phyloP scores from a whole-genome alignment of 2,329 filamentous ascomycete species.

The Graphiopsis chlorocephala region DNA sequence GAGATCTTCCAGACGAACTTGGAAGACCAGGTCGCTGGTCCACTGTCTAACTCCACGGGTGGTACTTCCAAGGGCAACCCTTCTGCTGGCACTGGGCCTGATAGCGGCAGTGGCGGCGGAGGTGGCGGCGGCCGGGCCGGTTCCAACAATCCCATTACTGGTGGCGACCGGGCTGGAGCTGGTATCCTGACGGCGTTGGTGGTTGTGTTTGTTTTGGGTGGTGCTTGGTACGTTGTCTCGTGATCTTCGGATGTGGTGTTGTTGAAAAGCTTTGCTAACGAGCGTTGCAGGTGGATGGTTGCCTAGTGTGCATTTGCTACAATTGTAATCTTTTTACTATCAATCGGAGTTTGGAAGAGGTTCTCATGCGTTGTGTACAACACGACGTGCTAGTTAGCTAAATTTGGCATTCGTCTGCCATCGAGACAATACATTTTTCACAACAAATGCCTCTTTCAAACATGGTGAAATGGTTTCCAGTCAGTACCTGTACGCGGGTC shows the following conservation, averaged over 20 bases:
- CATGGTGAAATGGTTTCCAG: not conserved
- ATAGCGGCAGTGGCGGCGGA: conserved; percentile 35
- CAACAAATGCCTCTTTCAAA: not conserved
- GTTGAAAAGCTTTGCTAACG: not conserved
- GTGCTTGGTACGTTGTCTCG: conserved; percentile 15
- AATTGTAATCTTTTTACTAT: not conserved
- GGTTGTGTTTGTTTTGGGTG: conserved; percentile 14
- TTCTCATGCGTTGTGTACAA: not conserved
- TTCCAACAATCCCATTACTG: conserved; percentile 46
- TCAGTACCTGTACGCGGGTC: no score
- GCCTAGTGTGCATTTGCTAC: not conserved
- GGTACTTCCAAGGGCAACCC: conserved; percentile 51
- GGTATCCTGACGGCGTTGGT: conserved; percentile 22
- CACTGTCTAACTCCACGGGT: conserved; percentile 51
- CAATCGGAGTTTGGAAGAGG: not conserved
- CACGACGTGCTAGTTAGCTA: not conserved
- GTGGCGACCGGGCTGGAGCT: conserved; percentile 68
- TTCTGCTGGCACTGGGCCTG: conserved; percentile 37
- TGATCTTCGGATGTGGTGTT: not conserved
- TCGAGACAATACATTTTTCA: not conserved
- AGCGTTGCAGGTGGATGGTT: conserved; percentile 13
- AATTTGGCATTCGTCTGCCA: not conserved
- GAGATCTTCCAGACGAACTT: conserved; percentile 49
- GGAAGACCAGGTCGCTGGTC: conserved; percentile 37
- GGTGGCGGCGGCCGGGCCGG: conserved; percentile 29